phyloP scores from a whole-genome alignment of 2,329 filamentous ascomycete genomes.

The Fusarium incarnatum region DNA sequence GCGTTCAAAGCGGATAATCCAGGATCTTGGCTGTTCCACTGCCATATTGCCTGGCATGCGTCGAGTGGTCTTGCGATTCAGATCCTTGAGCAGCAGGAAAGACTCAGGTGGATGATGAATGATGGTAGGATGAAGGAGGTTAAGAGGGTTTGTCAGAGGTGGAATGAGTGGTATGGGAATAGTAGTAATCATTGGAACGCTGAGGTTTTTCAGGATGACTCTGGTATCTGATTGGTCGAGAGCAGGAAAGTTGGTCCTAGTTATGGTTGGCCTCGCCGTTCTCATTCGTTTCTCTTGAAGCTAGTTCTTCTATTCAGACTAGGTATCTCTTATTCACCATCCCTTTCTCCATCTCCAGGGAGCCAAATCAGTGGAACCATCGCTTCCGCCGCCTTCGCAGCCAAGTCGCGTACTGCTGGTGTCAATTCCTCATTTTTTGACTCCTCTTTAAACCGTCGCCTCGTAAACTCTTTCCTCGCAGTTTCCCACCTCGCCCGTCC shows the following conservation, averaged over 20 bases:
- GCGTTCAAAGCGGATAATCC: slow-evolving; percentile 62
- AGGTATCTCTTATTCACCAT: not conserved
- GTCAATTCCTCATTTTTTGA: not conserved
- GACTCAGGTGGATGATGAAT: not conserved
- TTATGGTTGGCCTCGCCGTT: fast-evolving
- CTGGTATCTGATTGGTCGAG: not conserved
- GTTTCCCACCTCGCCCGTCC: slow-evolving; percentile 18
- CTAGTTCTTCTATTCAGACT: not conserved
- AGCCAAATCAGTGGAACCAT: not conserved
- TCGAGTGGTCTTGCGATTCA: slow-evolving; percentile 46
- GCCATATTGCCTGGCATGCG: slow-evolving; percentile 62
- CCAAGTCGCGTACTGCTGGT: not conserved
- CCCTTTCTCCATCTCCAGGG: not conserved
- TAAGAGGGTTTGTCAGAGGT: slow-evolving; percentile 16
- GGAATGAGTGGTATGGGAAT: slow-evolving; percentile 25
- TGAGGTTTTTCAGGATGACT: slow-evolving; percentile 16
- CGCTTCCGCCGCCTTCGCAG: not conserved
- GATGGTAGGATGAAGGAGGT: slow-evolving; percentile 13
- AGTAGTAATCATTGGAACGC: slow-evolving; percentile 11
- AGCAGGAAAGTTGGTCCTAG: not conserved
- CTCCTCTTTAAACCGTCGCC: slow-evolving; percentile 6
- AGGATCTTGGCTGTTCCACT: slow-evolving; percentile 62
- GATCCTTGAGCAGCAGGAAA: slow-evolving; percentile 33
- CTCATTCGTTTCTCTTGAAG: not conserved
- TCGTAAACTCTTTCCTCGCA: slow-evolving; percentile 3